Evolutionary conservation across 1,284 basidiomycete species (phyloP).

Genomic region (Pseudozyma thailandica): DNA sequence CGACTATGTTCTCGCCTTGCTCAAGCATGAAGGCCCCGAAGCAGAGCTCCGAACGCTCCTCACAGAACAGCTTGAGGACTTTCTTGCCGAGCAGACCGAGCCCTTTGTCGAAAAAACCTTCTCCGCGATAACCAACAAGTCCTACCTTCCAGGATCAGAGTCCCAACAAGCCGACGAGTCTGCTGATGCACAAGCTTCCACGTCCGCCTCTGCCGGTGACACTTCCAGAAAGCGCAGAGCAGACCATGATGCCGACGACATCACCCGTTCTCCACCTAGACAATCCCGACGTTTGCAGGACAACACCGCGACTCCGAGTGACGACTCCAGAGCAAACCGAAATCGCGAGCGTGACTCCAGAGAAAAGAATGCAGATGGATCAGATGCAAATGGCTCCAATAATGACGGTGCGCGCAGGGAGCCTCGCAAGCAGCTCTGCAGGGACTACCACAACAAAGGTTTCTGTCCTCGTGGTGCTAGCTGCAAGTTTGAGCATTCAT

Average conservation of each 20-base stretch:
- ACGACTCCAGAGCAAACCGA: slow-evolving; percentile 17
- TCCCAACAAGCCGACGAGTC: slow-evolving; percentile 15
- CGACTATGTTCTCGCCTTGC: slow-evolving; percentile 92
- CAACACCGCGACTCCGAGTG: slow-evolving; percentile 8
- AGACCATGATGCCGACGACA: slow-evolving; percentile 37
- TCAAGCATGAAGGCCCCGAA: slow-evolving; percentile 88
- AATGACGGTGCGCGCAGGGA: slow-evolving; percentile 23
- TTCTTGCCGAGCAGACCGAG: slow-evolving; percentile 84
- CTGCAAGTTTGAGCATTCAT: slow-evolving; percentile 86
- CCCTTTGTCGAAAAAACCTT: slow-evolving; percentile 86
- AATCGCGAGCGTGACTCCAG: slow-evolving; percentile 38
- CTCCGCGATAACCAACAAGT: slow-evolving; percentile 71
- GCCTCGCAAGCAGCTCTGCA: slow-evolving; percentile 53
- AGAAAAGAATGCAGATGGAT: slow-evolving; percentile 16
- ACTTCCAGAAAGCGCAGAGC: slow-evolving; percentile 49
- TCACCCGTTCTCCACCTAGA: slow-evolving; percentile 38
- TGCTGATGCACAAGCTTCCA: slow-evolving; percentile 19
- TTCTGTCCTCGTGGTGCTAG: slow-evolving; percentile 88
- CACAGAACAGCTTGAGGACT: slow-evolving; percentile 82
- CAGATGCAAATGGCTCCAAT: slow-evolving; percentile 24
- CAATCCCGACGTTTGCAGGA: slow-evolving; percentile 39
- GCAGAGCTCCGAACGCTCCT: slow-evolving; percentile 84
- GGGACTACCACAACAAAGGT: slow-evolving; percentile 69
- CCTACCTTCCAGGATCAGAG: slow-evolving; percentile 31
- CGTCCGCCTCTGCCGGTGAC: slow-evolving; percentile 13